Base-by-base conservation (phyloP, 805 yeast species). In the Maudiozyma turicensis region DNA sequence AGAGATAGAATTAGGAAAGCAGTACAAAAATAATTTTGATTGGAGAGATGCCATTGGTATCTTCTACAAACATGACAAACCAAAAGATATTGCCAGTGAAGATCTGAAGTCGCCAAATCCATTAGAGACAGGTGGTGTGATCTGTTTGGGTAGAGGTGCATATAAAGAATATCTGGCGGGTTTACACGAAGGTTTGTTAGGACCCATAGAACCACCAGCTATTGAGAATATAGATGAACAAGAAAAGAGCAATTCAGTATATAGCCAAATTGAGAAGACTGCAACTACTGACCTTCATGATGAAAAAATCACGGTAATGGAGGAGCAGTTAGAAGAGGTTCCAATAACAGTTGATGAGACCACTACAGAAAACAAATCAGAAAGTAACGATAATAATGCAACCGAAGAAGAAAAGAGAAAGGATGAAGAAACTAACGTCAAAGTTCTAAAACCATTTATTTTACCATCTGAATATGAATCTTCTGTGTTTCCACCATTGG, bases 141-240 rank as follows among this genome's bases (percentile, higher is more conserved):
- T 93, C 20, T 86, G 96, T 63, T 70, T 93, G 29, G 99, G 99
- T 5, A 76, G 99, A 64, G 99, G 99, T 50, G 91, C 97, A 0
- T 93, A 78, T 65, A 91, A 91, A 65, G 99, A 93, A 72, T 93
- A 88, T 63, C 64, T 93, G 47, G 75, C 77, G 42, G 99, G 99
- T 8, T 64, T 93, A 9, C 96, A 93, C 58, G 99, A 93, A 70
- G 99, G 99, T 6, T 74, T 93, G 62, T 67, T 93, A 43, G 99
- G 99, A 0, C 98, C 98, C 1, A 70, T 91, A 50, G 88, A 77
- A 13, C 66, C 71, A 49, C 80, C 84, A 5, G 58, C 1, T 8
- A n/a, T 15, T 26, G 32, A 31, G 20, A 8, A n/a, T 29, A 6
- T 54, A 8, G 53, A 52, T 5, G 66, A 10, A 47, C 47, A 3